A percentile compares a stretch with the other conserved stretches of the same genome.
Conservation (phyloP, 495 filamentous ascomycete species). For the Talaromyces liani region DNA sequence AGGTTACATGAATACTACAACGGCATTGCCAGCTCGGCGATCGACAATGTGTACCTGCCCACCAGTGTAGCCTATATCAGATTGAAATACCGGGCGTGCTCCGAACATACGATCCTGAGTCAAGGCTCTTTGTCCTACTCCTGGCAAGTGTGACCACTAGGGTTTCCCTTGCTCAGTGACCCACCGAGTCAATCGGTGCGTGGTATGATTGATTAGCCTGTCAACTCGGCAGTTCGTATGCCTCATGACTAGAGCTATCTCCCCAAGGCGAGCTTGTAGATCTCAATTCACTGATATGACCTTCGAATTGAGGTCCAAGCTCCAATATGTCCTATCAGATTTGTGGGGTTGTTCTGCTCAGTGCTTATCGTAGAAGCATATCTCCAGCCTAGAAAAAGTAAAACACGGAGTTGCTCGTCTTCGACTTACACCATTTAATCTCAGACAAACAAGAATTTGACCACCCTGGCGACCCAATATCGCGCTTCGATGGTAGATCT, state of each 20-base stretch:
- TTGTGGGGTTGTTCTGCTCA: background rate
- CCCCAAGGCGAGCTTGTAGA: background rate
- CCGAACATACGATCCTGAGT: background rate
- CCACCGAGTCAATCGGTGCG: background rate
- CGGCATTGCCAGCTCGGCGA: background rate
- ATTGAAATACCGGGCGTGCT: background rate
- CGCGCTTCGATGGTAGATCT: background rate
- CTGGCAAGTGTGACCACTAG: background rate
- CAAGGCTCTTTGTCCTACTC: background rate
- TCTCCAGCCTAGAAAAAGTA: background rate
- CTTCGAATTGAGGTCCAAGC: background rate
- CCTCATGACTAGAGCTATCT: background rate
- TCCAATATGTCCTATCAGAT: background rate
- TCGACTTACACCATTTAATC: background rate
- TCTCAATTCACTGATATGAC: background rate
- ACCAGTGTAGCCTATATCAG: background rate
- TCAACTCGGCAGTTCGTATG: background rate
- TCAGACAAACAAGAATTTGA: background rate
- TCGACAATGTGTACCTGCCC: background rate
- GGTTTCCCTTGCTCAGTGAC: background rate
- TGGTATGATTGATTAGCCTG: background rate
- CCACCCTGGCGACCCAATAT: background rate
- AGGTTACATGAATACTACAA: background rate
- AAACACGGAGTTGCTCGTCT: background rate
- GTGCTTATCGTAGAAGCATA: background rate